phyloP scores from a whole-genome alignment of 2,329 filamentous ascomycete genomes.

The Neospermospora avenae region DNA sequence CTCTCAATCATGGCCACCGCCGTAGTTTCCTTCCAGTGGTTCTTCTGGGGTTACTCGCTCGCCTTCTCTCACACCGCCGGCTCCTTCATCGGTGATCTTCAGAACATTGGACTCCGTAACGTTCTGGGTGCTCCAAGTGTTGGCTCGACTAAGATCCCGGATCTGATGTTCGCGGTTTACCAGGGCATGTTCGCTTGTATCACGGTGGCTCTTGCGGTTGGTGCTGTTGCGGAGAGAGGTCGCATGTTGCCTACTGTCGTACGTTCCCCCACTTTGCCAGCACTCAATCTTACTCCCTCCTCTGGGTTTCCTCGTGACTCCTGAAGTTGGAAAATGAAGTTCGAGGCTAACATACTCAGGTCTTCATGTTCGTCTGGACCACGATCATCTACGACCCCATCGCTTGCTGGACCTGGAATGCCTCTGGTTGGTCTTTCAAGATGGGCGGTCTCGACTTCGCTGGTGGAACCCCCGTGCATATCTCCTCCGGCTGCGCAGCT shows the following conservation, averaged over 20 bases:
- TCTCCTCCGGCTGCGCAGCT: constrained; percentile 76
- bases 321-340: not conserved
- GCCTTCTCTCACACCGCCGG: constrained; percentile 53
- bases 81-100: constrained; percentile 71
- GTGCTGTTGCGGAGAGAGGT: constrained; percentile 78
- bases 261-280: not conserved
- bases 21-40: constrained; percentile 88
- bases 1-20: constrained; percentile 83
- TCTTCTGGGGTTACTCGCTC: constrained; percentile 45
- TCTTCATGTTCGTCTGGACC: constrained; percentile 93
- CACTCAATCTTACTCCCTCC: not conserved
- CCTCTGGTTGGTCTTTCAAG: constrained; percentile 72
- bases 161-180: constrained; percentile 81
- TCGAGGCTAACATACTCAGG: constrained; percentile 45
- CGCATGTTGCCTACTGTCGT: constrained; percentile 20
- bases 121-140: constrained; percentile 75
- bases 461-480: constrained; percentile 87
- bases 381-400: constrained; percentile 90
- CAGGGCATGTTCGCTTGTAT: constrained; percentile 87
- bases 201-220: constrained; percentile 80
- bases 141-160: constrained; percentile 69
- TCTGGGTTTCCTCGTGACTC: too few relatives aligned
- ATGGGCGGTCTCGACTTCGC: constrained; percentile 86
- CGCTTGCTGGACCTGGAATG: constrained; percentile 94
- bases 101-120: constrained; percentile 75